Evolutionary conservation across 1,139 yeast species (phyloP).

Genomic region (Taphrina betulina): DNA sequence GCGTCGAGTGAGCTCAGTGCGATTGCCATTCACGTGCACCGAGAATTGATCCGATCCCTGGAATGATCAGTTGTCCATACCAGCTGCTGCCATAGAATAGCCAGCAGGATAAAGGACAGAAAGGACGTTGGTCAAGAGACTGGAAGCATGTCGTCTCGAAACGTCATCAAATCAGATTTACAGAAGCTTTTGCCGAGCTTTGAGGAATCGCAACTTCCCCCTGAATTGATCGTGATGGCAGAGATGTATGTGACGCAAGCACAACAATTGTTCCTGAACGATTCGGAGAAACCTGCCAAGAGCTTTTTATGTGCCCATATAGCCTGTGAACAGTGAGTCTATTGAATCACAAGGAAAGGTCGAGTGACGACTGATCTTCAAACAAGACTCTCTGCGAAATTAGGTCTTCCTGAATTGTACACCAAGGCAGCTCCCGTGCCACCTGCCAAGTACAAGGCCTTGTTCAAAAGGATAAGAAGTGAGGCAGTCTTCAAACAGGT

Average conservation of each 20-base stretch:
- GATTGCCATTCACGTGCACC: too few species aligned
- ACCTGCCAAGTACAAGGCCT: slow-evolving; percentile 11
- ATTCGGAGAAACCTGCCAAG: slow-evolving; percentile 13
- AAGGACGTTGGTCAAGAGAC: too few species aligned
- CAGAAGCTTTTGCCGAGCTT: slow-evolving; percentile 3
- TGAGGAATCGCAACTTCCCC: slow-evolving; percentile 4
- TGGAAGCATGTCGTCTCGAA: slow-evolving; percentile 13
- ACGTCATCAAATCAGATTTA: slow-evolving; percentile 15
- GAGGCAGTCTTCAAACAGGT: slow-evolving; percentile 20
- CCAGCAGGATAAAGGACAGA: too few species aligned
- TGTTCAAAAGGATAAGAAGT: slow-evolving; percentile 12
- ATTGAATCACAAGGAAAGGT: background rate
- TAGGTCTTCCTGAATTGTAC: slow-evolving; percentile 15
- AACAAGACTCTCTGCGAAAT: slow-evolving; percentile 12
- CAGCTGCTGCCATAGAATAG: too few species aligned
- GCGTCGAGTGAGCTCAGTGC: too few species aligned
- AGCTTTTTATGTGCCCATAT: slow-evolving; percentile 15
- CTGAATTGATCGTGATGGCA: slow-evolving; percentile 13
- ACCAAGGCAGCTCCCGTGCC: slow-evolving; percentile 11
- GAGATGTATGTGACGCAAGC: slow-evolving; percentile 14
- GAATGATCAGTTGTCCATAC: too few species aligned
- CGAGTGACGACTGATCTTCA: background rate
- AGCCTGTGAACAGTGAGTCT: slow-evolving; percentile 9
- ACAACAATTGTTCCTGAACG: slow-evolving; percentile 1
- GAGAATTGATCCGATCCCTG: too few species aligned